Evolutionary conservation across 1,284 basidiomycete genomes (phyloP).

Genomic region (Boletus calvinii): DNA sequence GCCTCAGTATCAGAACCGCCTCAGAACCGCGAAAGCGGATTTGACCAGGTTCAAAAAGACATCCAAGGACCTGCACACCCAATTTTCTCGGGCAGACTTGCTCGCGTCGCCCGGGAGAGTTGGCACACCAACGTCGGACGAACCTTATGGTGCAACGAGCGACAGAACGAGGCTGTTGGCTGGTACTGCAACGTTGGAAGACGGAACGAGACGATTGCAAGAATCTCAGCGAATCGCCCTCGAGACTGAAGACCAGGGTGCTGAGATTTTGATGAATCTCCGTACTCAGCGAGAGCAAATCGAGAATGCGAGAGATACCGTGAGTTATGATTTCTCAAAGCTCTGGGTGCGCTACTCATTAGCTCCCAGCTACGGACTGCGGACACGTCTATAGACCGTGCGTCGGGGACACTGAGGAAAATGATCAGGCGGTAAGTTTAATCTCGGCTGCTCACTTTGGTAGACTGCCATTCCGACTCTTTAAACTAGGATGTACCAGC

Average conservation of each 20-base stretch:
- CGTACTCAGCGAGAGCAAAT: conserved; percentile 93
- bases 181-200: conserved; percentile 73
- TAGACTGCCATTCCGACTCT: conserved; percentile 18
- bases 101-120: conserved; percentile 47
- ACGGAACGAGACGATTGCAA: conserved; percentile 79
- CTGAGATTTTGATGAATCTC: conserved; percentile 88
- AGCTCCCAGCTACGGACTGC: conserved; percentile 60
- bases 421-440: conserved; percentile 70
- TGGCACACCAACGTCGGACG: conserved; percentile 64
- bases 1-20: conserved; percentile 69
- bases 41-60: conserved; percentile 78
- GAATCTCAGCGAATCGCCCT: conserved; percentile 92
- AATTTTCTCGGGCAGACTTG: conserved; percentile 59
- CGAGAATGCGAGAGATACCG: conserved; percentile 88
- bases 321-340: conserved; percentile 38
- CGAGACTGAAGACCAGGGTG: conserved; percentile 95
- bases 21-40: conserved; percentile 70
- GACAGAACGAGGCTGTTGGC: conserved; percentile 79
- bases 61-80: conserved; percentile 61
- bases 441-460: conserved; percentile 2
- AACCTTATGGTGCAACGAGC: conserved; percentile 67
- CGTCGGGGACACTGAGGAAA: conserved; percentile 70
- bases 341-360: conserved; percentile 8
- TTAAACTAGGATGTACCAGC: conserved; percentile 74
- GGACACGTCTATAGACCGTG: conserved; percentile 69